A percentile compares a stretch with the other conserved stretches of the same genome.
Conservation (phyloP, 169 alveolate species). For the Eimeria praecox region DNA sequence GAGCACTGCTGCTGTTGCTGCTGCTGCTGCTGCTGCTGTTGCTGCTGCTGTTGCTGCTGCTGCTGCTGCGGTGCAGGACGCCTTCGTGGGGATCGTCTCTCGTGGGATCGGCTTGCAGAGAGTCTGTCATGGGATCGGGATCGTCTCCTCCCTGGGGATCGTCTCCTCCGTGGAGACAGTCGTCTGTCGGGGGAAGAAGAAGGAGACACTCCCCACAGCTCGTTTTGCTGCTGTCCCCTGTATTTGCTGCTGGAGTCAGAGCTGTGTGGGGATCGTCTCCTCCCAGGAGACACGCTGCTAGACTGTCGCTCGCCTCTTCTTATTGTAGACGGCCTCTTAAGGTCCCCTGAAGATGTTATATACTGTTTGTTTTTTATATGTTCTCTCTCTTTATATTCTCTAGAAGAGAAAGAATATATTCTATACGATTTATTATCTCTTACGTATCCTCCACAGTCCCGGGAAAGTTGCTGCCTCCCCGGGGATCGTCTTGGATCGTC, state of each 20-base stretch:
- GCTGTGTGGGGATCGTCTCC: neutral
- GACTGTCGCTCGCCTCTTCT: neutral
- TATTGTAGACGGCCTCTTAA: no score
- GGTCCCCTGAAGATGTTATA: no score
- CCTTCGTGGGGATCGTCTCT: neutral
- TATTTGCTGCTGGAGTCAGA: neutral
- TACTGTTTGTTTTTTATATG: no score
- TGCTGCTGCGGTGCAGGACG: neutral
- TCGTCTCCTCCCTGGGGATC: constrained; percentile 16
- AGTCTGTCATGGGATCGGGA: neutral
- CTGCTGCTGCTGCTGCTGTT: constrained; percentile 20
- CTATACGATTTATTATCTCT: no score
- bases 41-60: neutral
- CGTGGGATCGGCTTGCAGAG: neutral
- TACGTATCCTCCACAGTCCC: no score
- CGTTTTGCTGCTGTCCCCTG: no score
- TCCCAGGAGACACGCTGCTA: neutral
- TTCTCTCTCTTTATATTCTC: no score
- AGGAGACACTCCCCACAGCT: no score
- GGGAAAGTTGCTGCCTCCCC: neutral
- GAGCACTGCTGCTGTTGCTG: constrained; percentile 16
- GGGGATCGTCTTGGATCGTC: neutral
- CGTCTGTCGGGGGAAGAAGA: constrained; percentile 44
- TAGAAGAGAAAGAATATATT: no score
- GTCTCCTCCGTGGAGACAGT: constrained; percentile 48